These are phyloP conservation scores for Stemphylium beticola DNA, from an alignment of 2,329 filamentous ascomycete genomes.

Conservation along the genomic window DNA sequence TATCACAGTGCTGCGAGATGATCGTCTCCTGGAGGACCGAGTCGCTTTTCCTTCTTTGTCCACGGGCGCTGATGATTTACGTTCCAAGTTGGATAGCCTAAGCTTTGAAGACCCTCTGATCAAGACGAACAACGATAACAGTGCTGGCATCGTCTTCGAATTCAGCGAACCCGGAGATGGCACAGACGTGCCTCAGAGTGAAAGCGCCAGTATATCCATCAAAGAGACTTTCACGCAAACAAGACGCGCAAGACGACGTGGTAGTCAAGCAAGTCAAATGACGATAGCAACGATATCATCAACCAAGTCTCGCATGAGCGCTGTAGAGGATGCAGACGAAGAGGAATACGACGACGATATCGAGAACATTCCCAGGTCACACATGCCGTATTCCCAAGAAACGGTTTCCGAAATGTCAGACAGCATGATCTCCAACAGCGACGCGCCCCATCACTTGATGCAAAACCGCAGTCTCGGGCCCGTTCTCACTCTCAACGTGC, in stretches of 20 bases:
- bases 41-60: constrained; percentile 20
- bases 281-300: constrained; percentile 52
- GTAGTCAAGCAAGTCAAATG: constrained; percentile 43
- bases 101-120: constrained; percentile 27
- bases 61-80: constrained; percentile 15
- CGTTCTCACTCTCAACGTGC: constrained; percentile 65
- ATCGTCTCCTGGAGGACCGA: constrained; percentile 34
- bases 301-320: constrained; percentile 50
- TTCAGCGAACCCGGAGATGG: constrained; percentile 29
- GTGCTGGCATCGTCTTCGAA: constrained; percentile 40
- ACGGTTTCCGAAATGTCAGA: constrained; percentile 29
- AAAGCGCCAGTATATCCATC: constrained; percentile 18
- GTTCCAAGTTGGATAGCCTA: constrained; percentile 21
- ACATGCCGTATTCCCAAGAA: constrained; percentile 30
- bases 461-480: constrained; percentile 30
- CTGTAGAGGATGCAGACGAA: constrained; percentile 40
- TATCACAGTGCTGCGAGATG: constrained; percentile 18
- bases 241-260: constrained; percentile 30
- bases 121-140: constrained; percentile 15
- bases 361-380: constrained; percentile 53
- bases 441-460: constrained; percentile 33
- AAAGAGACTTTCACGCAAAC: constrained; percentile 43
- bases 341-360: constrained; percentile 55
- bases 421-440: constrained; percentile 48
- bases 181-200: constrained; percentile 14